phyloP scores from a whole-genome alignment of 192 early-diverging fungal species.

The Coemansia sp. region DNA sequence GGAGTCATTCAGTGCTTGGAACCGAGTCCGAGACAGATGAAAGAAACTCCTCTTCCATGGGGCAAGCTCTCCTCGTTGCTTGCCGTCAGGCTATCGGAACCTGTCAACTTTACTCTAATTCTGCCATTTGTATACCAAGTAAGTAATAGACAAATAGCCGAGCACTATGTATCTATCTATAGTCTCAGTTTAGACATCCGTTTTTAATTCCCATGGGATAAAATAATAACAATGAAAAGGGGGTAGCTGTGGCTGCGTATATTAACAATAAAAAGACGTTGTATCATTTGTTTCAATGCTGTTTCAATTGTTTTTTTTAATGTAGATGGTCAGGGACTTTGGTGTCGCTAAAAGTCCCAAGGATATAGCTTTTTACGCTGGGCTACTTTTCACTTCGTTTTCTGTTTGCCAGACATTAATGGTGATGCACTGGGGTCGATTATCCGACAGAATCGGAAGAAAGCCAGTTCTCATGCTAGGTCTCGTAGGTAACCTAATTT shows the following conservation, averaged over 20 bases:
- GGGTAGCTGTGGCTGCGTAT: no score
- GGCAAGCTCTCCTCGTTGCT: slow-evolving; percentile 32
- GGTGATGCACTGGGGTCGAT: slow-evolving; percentile 64
- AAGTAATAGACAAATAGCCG: no score
- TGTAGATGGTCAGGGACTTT: slow-evolving; percentile 67
- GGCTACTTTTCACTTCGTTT: slow-evolving; percentile 54
- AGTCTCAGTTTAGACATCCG: no score
- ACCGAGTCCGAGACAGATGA: neutral
- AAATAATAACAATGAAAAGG: no score
- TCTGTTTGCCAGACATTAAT: slow-evolving; percentile 55
- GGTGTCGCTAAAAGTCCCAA: slow-evolving; percentile 66
- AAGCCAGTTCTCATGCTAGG: slow-evolving; percentile 75
- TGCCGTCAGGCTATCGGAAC: slow-evolving; percentile 60
- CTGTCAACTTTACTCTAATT: slow-evolving; percentile 72
- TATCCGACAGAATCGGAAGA: slow-evolving; percentile 82
- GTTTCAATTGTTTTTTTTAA: no score
- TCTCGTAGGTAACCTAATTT: slow-evolving; percentile 70
- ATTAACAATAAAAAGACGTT: no score
- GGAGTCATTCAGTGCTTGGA: no score
- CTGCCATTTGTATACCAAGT: slow-evolving; percentile 81
- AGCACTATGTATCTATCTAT: no score
- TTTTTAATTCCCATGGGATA: no score
- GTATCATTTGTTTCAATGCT: no score
- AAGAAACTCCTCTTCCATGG: slow-evolving; percentile 53
- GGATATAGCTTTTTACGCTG: slow-evolving; percentile 73